Evolutionary conservation across 192 early-diverging fungal genomes (phyloP).

Genomic region (Podila epicladia): DNA sequence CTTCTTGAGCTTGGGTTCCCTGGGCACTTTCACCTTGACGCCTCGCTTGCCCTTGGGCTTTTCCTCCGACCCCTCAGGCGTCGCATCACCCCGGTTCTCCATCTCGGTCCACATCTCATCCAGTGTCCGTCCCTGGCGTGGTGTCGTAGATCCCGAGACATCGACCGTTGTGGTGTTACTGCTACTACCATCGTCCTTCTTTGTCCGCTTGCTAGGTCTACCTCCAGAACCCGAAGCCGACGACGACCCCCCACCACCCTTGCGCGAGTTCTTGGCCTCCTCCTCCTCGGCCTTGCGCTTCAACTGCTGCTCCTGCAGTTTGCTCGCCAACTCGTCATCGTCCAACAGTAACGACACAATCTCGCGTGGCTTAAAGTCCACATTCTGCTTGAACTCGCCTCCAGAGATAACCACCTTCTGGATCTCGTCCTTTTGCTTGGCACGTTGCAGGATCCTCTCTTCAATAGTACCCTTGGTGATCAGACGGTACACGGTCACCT

Average conservation of each 20-base stretch:
- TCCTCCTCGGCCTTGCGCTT: constrained; percentile 67
- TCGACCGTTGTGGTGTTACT: background rate
- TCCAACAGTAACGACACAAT: constrained; percentile 87
- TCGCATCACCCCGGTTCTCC: constrained; percentile 5
- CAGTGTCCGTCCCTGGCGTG: constrained; percentile 20
- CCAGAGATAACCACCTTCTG: constrained; percentile 94
- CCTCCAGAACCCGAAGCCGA: background rate
- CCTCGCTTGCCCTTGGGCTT: background rate
- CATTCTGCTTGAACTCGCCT: constrained; percentile 80
- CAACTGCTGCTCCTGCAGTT: constrained; percentile 62
- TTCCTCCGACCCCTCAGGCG: background rate
- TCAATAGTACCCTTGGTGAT: constrained; percentile 87
- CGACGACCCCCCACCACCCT: constrained; percentile 7
- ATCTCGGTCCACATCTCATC: constrained; percentile 45
- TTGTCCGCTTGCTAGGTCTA: constrained; percentile 24
- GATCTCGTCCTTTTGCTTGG: constrained; percentile 92
- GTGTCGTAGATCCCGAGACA: constrained; percentile 18
- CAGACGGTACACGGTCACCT: constrained; percentile 86
- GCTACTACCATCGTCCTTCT: constrained; percentile 19
- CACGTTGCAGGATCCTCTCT: constrained; percentile 81
- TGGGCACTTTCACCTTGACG: background rate
- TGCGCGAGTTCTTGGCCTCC: constrained; percentile 44
- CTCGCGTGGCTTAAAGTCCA: constrained; percentile 90
- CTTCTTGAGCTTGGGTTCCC: background rate
- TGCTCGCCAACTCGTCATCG: constrained; percentile 71